Base-by-base conservation (phyloP, 805 yeast genomes). In the Candida anglica region DNA sequence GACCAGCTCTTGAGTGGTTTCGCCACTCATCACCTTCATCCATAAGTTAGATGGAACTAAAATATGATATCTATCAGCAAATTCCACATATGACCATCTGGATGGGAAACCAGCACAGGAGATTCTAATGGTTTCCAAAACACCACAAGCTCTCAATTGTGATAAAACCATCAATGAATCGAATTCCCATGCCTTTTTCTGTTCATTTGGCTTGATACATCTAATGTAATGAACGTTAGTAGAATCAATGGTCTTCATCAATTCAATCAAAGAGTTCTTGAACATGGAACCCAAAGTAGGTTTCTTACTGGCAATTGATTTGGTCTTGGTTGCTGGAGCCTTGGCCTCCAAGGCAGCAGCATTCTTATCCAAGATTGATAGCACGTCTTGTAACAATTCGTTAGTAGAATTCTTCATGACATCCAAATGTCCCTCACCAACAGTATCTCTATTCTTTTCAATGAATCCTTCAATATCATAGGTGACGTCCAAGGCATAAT, bases 21-120 rank as follows among this genome's bases (percentile, higher is more conserved):
- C 58, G 5, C 57, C 63, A 28, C 73, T 67, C 56, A 79, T 68
- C 11, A 81, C 77, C 33, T 68, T 63, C 23, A 77, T 71, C 79
- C 94, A 84, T 40, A 76, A 73, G 24, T 68, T 64, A 0, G 96
- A 82, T 26, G 79, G 75, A 26, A 88, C 78, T 39, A 91, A 70
- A 52, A 89, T 79, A 52, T 87, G 91, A 57, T 88, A 91, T 52
- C 96, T 77, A 42, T 80, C 75, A 14, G 88, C 95, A 67, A 91
- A 91, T 54, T 93, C 98, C 33, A 81, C 88, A 54, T 87, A 93
- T 2, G 95, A 78, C 88, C 96, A 87, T 55, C 97, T 74, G 0
- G 96, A 83, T 13, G 98, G 98, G 73, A 89, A 91, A 26, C 98
- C 98, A 32, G 96, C 97, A 65, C 97, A 89, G 2, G 97, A 89